Evolutionary conservation across 2,329 filamentous ascomycete species (phyloP).

Genomic region (Talaromyces verruculosus): DNA sequence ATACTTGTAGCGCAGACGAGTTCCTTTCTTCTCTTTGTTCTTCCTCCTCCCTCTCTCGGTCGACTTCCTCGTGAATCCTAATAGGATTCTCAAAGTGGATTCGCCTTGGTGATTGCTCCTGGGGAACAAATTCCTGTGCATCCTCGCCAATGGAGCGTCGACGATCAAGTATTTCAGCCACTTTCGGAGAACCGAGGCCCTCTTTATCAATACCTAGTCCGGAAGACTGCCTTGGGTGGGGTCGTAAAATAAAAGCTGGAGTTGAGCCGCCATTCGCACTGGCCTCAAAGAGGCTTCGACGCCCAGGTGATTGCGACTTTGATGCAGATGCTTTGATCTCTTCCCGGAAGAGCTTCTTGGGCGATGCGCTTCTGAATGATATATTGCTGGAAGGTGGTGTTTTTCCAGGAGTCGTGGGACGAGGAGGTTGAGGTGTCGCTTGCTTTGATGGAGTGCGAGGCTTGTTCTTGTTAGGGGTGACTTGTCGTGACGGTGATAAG

Average conservation of each 20-base stretch:
- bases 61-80: conserved; percentile 62
- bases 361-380: conserved; percentile 49
- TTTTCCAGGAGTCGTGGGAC: conserved; percentile 51
- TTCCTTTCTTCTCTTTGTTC: conserved; percentile 61
- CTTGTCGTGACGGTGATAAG: conserved; percentile 37
- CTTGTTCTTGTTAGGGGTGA: conserved; percentile 45
- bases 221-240: conserved; percentile 60
- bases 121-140: conserved; percentile 62
- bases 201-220: conserved; percentile 68
- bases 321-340: conserved; percentile 42
- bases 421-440: conserved; percentile 46
- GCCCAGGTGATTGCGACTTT: conserved; percentile 37
- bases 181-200: conserved; percentile 72
- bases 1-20: conserved; percentile 46
- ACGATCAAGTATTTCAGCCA: conserved; percentile 69
- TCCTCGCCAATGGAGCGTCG: conserved; percentile 70
- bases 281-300: conserved; percentile 55
- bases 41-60: conserved; percentile 62
- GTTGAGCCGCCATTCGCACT: conserved; percentile 57
- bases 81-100: conserved; percentile 68
- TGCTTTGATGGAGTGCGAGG: conserved; percentile 41
- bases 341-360: conserved; percentile 49
- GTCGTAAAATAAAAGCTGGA: conserved; percentile 64
- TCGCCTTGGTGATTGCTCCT: conserved; percentile 42
- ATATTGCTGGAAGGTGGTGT: conserved; percentile 52